Evolutionary conservation across 2,329 filamentous ascomycete genomes (phyloP).

Genomic region (Ustulina deusta): DNA sequence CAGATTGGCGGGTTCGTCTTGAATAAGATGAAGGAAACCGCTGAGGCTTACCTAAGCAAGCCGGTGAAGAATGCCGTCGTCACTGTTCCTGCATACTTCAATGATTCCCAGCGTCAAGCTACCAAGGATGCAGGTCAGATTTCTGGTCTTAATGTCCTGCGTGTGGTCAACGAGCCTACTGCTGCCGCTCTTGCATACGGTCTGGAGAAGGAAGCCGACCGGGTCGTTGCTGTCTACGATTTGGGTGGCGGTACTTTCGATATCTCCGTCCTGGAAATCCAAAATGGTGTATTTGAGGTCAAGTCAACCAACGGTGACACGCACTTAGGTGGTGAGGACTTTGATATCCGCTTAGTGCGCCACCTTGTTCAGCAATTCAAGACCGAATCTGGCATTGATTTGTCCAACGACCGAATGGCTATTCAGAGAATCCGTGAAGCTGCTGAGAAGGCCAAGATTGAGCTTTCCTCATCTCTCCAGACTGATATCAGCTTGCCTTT

Average conservation of each 20-base stretch:
- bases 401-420: constrained; percentile 94
- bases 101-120: constrained; percentile 96
- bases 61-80: constrained; percentile 95
- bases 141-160: constrained; percentile 93
- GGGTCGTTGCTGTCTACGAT: constrained; percentile 95
- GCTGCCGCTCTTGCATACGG: constrained; percentile 96
- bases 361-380: constrained; percentile 96
- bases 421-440: constrained; percentile 99
- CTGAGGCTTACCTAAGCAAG: constrained; percentile 91
- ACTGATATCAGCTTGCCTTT: constrained; percentile 99
- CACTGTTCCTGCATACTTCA: constrained; percentile 98
- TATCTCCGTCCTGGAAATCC: constrained; percentile 97
- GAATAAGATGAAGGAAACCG: constrained; percentile 99
- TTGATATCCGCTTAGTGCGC: constrained; percentile 93
- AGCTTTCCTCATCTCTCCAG: constrained; percentile 92
- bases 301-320: constrained; percentile 99
- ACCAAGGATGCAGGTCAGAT: constrained; percentile 99
- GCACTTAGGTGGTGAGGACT: constrained; percentile 97
- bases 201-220: constrained; percentile 92
- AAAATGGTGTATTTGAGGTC: constrained; percentile 98
- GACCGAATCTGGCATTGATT: constrained; percentile 92
- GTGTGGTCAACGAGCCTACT: constrained; percentile 98
- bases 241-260: constrained; percentile 98
- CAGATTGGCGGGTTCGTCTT: constrained; percentile 97
- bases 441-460: constrained; percentile 99